These are phyloP conservation scores for Barnettozyma pratensis DNA, from an alignment of 805 yeast genomes.

Conservation along the genomic window DNA sequence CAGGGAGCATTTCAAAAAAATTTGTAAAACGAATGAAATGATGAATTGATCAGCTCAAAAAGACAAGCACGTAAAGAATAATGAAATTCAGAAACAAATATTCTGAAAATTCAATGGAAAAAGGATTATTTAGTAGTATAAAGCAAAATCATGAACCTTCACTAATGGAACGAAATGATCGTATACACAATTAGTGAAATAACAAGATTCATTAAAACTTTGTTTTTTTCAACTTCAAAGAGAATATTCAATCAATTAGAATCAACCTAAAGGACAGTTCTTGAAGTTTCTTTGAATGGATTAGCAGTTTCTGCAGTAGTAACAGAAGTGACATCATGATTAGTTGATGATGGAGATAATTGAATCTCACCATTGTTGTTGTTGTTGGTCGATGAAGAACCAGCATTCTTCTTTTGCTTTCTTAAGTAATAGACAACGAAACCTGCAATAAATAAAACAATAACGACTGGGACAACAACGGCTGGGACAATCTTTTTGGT, in stretches of 20 bases:
- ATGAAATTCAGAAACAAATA: neutral
- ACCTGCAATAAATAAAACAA: conserved; percentile 24
- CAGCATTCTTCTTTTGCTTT: conserved; percentile 20
- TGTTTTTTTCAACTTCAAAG: too few species aligned
- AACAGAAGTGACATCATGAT: conserved; percentile 15
- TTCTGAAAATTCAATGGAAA: too few species aligned
- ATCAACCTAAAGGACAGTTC: conserved; percentile 21
- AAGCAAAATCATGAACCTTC: too few species aligned
- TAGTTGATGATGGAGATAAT: conserved; percentile 22
- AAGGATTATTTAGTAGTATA: too few species aligned
- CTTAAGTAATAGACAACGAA: conserved; percentile 29
- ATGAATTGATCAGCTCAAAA: neutral
- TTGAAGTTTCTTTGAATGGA: conserved; percentile 26
- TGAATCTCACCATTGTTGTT: conserved; percentile 17
- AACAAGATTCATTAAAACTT: too few species aligned
- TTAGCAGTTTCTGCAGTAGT: conserved; percentile 23
- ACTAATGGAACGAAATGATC: too few species aligned
- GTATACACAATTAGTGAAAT: too few species aligned
- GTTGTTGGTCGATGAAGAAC: neutral
- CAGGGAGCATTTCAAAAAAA: neutral
- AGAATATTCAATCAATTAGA: neutral
- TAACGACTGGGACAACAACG: conserved; percentile 38
- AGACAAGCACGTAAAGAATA: neutral
- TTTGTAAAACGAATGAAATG: conserved; percentile 5
- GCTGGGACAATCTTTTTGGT: conserved; percentile 36